phyloP scores from a whole-genome alignment of 352 stramenopile species.

The Phytophthora constricta region DNA sequence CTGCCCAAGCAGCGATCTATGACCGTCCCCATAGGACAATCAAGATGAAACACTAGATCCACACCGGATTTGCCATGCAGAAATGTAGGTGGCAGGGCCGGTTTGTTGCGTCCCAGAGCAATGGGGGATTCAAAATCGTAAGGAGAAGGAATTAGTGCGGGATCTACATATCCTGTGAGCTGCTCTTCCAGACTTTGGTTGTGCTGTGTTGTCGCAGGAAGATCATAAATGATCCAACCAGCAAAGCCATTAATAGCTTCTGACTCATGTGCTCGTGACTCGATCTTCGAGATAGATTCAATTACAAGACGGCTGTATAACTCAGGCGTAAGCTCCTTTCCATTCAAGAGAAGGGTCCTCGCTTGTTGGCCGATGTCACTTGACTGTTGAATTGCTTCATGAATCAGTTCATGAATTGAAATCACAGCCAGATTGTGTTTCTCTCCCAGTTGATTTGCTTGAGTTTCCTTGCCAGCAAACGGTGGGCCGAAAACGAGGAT shows the following conservation, averaged over 20 bases:
- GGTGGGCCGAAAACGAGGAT: slow-evolving; percentile 66
- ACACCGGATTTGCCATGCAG: slow-evolving; percentile 73
- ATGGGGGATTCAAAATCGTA: slow-evolving; percentile 67
- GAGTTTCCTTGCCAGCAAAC: slow-evolving; percentile 67
- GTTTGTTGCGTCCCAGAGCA: slow-evolving; percentile 45
- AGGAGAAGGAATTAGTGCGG: slow-evolving; percentile 41
- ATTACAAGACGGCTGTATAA: slow-evolving; percentile 69
- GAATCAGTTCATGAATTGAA: slow-evolving; percentile 57
- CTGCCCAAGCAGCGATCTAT: slow-evolving; percentile 70
- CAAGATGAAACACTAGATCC: slow-evolving; percentile 75
- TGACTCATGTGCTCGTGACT: neutral
- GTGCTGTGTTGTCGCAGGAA: slow-evolving; percentile 58
- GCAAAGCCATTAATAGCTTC: slow-evolving; percentile 18
- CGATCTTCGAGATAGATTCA: slow-evolving; percentile 38
- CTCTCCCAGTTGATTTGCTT: slow-evolving; percentile 53
- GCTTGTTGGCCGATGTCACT: slow-evolving; percentile 42
- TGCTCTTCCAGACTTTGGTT: slow-evolving; percentile 53
- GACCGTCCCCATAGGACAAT: slow-evolving; percentile 38
- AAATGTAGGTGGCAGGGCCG: slow-evolving; percentile 47
- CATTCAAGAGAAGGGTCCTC: slow-evolving; percentile 35
- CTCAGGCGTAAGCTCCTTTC: slow-evolving; percentile 46
- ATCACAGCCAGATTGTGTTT: slow-evolving; percentile 60
- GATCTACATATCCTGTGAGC: slow-evolving; percentile 66
- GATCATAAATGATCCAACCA: slow-evolving; percentile 74
- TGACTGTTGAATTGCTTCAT: slow-evolving; percentile 35